phyloP scores from a whole-genome alignment of 805 yeast genomes.

The Metschnikowia cerradonensis region DNA sequence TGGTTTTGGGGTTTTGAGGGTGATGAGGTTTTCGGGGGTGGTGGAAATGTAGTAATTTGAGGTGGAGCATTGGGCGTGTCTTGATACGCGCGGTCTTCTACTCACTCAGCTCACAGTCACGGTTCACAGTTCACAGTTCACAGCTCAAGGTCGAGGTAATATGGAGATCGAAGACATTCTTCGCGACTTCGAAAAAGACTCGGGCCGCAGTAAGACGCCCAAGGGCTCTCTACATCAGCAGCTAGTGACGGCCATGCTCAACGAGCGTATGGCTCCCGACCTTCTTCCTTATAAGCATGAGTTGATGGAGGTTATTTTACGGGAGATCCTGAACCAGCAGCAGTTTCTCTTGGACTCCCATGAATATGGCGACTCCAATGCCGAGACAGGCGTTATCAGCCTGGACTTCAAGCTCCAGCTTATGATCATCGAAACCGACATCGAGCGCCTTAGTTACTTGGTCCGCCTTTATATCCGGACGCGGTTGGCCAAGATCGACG shows the following conservation, averaged over 20 bases:
- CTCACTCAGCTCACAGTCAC: neutral
- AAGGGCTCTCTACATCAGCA: constrained; percentile 27
- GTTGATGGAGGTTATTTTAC: constrained; percentile 54
- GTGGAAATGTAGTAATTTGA: no score
- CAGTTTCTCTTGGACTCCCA: constrained; percentile 74
- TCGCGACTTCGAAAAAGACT: constrained; percentile 52
- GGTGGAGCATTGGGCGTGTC: no score
- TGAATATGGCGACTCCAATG: constrained; percentile 60
- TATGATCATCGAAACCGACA: constrained; percentile 84
- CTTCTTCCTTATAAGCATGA: constrained; percentile 68
- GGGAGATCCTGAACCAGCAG: constrained; percentile 62
- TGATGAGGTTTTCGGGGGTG: no score
- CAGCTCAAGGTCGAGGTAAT: constrained; percentile 8
- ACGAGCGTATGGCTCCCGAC: constrained; percentile 85
- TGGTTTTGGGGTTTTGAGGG: no score
- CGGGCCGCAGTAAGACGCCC: constrained; percentile 21
- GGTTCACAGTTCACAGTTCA: neutral
- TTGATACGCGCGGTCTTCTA: neutral
- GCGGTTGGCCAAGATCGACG: constrained; percentile 72
- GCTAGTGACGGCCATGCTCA: constrained; percentile 67
- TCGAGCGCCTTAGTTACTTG: constrained; percentile 80
- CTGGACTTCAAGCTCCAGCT: constrained; percentile 71
- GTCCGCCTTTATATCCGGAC: constrained; percentile 79
- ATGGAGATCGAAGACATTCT: constrained; percentile 70
- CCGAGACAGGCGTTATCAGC: constrained; percentile 17